phyloP scores from a whole-genome alignment of 768 basidiomycete species.

The Mycena galericulata region DNA sequence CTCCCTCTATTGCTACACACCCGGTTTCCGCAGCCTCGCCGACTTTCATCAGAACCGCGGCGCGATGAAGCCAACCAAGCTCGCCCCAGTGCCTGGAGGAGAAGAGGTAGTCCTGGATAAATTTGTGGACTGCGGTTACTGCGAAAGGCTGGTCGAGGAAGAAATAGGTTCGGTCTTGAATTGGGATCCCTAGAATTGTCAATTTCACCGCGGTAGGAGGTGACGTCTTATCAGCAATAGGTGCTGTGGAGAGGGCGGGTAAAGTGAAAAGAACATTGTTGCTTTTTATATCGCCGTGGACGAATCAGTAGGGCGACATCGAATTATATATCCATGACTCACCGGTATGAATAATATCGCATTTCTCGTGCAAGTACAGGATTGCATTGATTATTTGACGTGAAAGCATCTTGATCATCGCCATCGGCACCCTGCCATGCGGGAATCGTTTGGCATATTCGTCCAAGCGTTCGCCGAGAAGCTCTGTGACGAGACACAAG shows the following conservation, averaged over 20 bases:
- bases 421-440: background rate
- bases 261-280: slow-evolving; percentile 15
- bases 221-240: background rate
- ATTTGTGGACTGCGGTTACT: too few relatives aligned
- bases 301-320: background rate
- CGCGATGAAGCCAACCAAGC: too few relatives aligned
- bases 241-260: background rate
- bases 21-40: background rate
- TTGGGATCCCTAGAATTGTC: too few relatives aligned
- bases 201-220: slow-evolving; percentile 23
- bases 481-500: slow-evolving; percentile 23
- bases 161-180: too few relatives aligned
- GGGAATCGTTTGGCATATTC: slow-evolving; percentile 14
- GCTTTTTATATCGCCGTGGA: slow-evolving; percentile 20
- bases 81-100: too few relatives aligned
- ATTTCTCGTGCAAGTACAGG: slow-evolving; percentile 20
- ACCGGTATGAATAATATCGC: slow-evolving; percentile 24
- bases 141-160: too few relatives aligned
- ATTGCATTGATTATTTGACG: slow-evolving; percentile 11
- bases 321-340: background rate
- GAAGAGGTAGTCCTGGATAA: too few relatives aligned
- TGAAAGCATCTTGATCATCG: background rate
- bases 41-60: slow-evolving; percentile 6
- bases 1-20: background rate
- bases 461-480: slow-evolving; percentile 19